Percentiles rank a stretch among this genome's conserved stretches.
These are phyloP conservation scores for Leptodermis oblonga DNA, from an alignment of 257 asterid genomes.

Conservation along the genomic window DNA sequence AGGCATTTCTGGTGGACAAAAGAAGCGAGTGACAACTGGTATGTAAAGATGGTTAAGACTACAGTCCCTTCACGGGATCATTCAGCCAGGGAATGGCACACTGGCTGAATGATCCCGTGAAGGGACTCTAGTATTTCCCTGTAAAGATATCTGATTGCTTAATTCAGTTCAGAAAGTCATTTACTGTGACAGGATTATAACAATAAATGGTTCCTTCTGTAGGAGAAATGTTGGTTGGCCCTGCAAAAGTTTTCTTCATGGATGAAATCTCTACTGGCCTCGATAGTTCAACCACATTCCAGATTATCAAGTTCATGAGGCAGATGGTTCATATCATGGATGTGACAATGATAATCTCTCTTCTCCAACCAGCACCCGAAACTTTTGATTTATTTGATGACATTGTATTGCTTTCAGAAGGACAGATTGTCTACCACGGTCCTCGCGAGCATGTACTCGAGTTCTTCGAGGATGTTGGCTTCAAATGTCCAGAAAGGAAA, in stretches of 20 bases:
- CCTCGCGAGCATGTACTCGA: conserved; percentile 75
- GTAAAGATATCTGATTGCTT: background rate
- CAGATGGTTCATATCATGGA: conserved; percentile 96
- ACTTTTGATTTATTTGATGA: conserved; percentile 87
- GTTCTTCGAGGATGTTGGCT: conserved; percentile 81
- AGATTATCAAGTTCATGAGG: conserved; percentile 73
- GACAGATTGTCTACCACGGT: conserved; percentile 76
- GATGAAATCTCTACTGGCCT: conserved; percentile 98
- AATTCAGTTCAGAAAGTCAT: conserved; percentile 29
- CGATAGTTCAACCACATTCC: conserved; percentile 91
- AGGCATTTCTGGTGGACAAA: conserved; percentile 97
- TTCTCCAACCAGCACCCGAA: conserved; percentile 97
- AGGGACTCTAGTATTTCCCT: too few species aligned
- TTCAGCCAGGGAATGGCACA: too few species aligned
- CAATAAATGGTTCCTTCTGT: conserved; percentile 9
- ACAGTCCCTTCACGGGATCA: too few species aligned
- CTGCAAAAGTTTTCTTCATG: conserved; percentile 94
- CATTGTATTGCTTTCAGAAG: conserved; percentile 77
- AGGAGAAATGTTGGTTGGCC: conserved; percentile 98
- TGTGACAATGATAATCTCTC: conserved; percentile 84
- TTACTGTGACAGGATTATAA: background rate
- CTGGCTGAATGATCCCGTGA: too few species aligned
- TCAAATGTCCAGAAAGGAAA: conserved; percentile 89
- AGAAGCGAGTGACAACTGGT: conserved; percentile 93
- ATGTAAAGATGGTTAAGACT: too few species aligned